A percentile compares a stretch with the other conserved stretches of the same genome.
These are phyloP conservation scores for Lathyrus sativus DNA, from an alignment of 306 rosid species.

Conservation along the genomic window DNA sequence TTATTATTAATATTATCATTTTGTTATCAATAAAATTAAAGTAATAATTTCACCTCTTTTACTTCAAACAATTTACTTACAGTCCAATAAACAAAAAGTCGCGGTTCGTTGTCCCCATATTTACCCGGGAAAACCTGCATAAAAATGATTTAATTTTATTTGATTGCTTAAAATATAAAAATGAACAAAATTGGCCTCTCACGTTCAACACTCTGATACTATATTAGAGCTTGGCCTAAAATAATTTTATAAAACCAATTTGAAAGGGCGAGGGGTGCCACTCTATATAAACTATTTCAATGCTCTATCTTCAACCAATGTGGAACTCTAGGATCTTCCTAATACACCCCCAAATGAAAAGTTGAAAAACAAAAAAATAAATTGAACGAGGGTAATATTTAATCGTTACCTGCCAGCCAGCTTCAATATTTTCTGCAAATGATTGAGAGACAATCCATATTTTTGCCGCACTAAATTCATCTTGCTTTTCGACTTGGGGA, in stretches of 20 bases:
- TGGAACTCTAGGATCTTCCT: no score
- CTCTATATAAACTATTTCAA: no score
- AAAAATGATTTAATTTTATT: conserved; percentile 45
- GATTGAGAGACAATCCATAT: conserved; percentile 91
- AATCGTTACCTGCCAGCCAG: conserved; percentile 93
- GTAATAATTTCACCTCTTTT: no score
- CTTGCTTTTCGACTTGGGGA: conserved; percentile 64
- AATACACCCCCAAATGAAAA: no score
- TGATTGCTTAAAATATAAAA: conserved; percentile 26
- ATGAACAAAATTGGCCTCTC: no score
- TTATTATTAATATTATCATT: background rate
- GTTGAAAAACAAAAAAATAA: no score
- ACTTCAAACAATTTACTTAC: conserved; percentile 56
- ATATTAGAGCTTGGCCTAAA: no score
- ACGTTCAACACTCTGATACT: no score
- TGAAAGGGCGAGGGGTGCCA: no score
- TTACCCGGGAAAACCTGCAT: conserved; percentile 86
- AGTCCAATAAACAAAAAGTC: conserved; percentile 95
- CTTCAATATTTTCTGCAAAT: conserved; percentile 84
- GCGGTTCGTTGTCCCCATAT: conserved; percentile 80
- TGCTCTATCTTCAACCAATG: no score
- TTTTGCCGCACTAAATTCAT: conserved; percentile 88
- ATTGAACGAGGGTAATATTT: no score
- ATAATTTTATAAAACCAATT: background rate
- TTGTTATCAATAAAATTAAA: no score